A percentile compares a stretch with the other conserved stretches of the same genome.
Conservation (phyloP, 441 rosid genomes). For the Melastoma candidum region DNA sequence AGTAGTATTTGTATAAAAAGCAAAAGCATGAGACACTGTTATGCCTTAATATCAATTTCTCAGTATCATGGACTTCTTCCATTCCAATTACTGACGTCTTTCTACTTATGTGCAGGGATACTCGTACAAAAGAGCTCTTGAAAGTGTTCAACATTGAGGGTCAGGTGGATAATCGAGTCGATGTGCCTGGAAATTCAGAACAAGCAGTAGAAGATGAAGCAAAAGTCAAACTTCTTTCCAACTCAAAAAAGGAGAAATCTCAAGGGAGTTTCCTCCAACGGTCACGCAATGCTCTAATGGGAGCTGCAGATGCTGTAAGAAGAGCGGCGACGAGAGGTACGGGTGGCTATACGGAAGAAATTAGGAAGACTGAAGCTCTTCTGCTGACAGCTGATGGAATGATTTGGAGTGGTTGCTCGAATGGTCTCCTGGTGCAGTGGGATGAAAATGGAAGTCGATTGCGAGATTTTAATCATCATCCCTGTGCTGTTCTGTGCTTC, state of each 20-base stretch:
- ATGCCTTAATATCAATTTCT: too few relatives aligned
- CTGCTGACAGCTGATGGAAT: conserved; percentile 71
- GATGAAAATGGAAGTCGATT: conserved; percentile 78
- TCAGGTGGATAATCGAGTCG: conserved; percentile 75
- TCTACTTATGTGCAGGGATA: conserved; percentile 47
- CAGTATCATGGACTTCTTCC: too few relatives aligned
- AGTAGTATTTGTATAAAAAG: too few relatives aligned
- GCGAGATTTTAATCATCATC: conserved; percentile 68
- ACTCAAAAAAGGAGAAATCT: conserved; percentile 82
- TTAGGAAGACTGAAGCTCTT: conserved; percentile 80
- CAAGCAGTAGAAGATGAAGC: conserved; percentile 67
- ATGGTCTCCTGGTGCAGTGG: conserved; percentile 86
- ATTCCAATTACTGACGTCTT: conserved; percentile 7
- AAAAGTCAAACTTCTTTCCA: conserved; percentile 63
- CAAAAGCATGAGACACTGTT: too few relatives aligned
- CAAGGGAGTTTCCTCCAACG: conserved; percentile 79
- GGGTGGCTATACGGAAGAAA: conserved; percentile 65
- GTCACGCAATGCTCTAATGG: conserved; percentile 92
- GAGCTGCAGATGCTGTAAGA: conserved; percentile 98
- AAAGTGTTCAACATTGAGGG: conserved; percentile 89
- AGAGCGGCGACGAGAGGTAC: conserved; percentile 90
- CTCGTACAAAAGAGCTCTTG: conserved; percentile 82
- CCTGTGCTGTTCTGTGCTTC: conserved; percentile 74
- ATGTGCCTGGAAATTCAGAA: conserved; percentile 30
- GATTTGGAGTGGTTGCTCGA: conserved; percentile 88